Conservation (phyloP, 768 basidiomycete species). For the Hericium alpestre region DNA sequence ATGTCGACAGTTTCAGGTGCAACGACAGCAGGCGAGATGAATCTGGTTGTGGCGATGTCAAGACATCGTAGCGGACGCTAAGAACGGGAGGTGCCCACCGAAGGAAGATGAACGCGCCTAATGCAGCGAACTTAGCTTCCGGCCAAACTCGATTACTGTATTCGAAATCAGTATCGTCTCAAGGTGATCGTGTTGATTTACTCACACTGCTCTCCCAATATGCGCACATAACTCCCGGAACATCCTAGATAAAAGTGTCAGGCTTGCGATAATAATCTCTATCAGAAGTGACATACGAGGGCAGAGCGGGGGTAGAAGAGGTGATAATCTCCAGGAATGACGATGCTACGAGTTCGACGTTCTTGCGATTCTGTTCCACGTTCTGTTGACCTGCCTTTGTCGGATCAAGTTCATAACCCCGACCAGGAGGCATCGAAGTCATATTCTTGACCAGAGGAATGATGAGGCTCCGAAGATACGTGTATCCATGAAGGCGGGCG, state of each 20-base stretch:
- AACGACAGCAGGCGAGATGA: conserved; percentile 86
- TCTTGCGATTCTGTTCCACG: conserved; percentile 53
- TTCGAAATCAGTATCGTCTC: conserved; percentile 10
- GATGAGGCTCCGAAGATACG: conserved; percentile 75
- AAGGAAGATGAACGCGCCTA: conserved; percentile 88
- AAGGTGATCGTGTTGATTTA: conserved; percentile 5
- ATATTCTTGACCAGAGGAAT: conserved; percentile 70
- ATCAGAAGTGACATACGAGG: conserved; percentile 45
- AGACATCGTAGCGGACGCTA: not conserved
- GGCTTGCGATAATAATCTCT: not conserved
- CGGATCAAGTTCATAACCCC: conserved; percentile 74
- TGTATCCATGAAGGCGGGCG: conserved; percentile 83
- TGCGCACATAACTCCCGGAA: conserved; percentile 81
- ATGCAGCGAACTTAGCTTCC: conserved; percentile 67
- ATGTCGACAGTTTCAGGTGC: conserved; percentile 79
- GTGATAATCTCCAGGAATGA: conserved; percentile 69
- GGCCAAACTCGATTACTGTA: conserved; percentile 62
- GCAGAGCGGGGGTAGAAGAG: conserved; percentile 58
- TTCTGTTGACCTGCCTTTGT: conserved; percentile 46
- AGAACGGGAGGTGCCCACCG: conserved; percentile 33
- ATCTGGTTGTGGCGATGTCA: conserved; percentile 33
- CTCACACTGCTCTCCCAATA: conserved; percentile 70
- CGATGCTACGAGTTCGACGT: conserved; percentile 62
- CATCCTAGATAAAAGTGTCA: conserved; percentile 39
- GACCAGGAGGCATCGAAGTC: conserved; percentile 58